phyloP scores from a whole-genome alignment of 164 flowering plant genomes.

The Litsea cubeba region DNA sequence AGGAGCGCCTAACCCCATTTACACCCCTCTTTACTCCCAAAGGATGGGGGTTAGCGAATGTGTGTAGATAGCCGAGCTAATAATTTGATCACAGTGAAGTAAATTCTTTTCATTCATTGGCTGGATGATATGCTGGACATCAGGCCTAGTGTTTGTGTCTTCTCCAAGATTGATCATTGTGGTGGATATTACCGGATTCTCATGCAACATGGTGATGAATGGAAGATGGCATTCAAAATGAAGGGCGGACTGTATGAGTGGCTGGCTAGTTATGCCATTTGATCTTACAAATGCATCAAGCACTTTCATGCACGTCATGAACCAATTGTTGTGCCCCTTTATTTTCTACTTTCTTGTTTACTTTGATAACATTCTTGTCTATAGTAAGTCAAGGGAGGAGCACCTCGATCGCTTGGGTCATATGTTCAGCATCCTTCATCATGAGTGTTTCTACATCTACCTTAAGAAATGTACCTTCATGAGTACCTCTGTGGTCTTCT shows the following conservation, averaged over 20 bases:
- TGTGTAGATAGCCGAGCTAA: neutral
- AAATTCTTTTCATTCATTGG: no score
- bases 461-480: neutral
- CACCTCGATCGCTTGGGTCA: neutral
- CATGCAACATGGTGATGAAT: no score
- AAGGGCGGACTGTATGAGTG: neutral
- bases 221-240: neutral
- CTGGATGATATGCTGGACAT: no score
- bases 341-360: neutral
- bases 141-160: no score
- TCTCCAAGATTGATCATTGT: neutral
- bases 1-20: neutral
- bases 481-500: neutral
- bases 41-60: neutral
- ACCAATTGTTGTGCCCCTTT: neutral
- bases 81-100: no score
- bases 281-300: neutral
- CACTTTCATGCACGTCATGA: neutral
- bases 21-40: neutral
- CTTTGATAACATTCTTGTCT: neutral
- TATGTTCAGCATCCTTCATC: neutral
- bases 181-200: no score
- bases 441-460: neutral
- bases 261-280: neutral
- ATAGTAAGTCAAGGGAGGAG: slow-evolving; percentile 4